phyloP scores from a whole-genome alignment of 2,329 filamentous ascomycete species.

The Cercospora sesami region DNA sequence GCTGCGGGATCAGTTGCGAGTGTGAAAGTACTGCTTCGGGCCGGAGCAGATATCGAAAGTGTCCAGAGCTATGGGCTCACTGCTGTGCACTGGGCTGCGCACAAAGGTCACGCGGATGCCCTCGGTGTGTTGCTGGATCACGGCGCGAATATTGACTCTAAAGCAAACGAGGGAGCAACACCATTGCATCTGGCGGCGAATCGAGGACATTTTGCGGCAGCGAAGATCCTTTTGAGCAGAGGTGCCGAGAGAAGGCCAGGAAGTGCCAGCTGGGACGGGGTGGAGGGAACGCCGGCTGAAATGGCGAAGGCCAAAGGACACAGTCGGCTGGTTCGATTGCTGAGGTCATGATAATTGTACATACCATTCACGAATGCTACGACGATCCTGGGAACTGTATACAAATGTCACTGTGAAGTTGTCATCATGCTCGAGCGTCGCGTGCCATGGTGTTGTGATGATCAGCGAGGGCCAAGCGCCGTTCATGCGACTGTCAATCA shows the following conservation, averaged over 20 bases:
- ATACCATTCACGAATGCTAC: neutral
- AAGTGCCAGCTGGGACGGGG: conserved; percentile 31
- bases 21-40: conserved; percentile 28
- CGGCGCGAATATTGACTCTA: conserved; percentile 28
- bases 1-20: conserved; percentile 27
- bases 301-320: conserved; percentile 34
- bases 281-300: conserved; percentile 29
- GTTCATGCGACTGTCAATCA: neutral
- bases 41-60: conserved; percentile 28
- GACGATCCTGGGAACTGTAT: neutral
- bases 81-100: conserved; percentile 34
- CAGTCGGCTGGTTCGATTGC: conserved; percentile 11
- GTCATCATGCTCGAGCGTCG: neutral
- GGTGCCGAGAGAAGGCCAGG: conserved; percentile 22
- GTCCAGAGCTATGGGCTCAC: conserved; percentile 31
- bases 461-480: neutral
- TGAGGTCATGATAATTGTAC: conserved; percentile 8
- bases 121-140: conserved; percentile 27
- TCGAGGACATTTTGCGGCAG: conserved; percentile 29
- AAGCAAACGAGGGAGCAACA: conserved; percentile 28
- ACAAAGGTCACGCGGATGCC: conserved; percentile 34
- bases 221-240: conserved; percentile 28
- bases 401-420: neutral
- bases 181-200: conserved; percentile 34
- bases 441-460: neutral